Evolutionary conservation across 257 asterid genomes (phyloP), one percentile per base, ranked within the genome.

Genomic region (Paulownia fortunei): DNA sequence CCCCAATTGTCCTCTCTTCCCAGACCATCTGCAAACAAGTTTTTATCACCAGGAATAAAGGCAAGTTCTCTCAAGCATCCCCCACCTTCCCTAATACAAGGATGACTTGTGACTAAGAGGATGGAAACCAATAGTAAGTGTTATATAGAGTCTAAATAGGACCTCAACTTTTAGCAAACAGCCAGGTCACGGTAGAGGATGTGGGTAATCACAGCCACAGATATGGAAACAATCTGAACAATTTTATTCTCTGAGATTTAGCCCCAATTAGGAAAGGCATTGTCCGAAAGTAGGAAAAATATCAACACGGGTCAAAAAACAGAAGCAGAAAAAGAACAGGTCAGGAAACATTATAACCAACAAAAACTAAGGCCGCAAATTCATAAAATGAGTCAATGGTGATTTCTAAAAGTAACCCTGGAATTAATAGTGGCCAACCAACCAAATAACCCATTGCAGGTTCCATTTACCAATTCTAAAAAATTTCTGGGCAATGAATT

Each of bases 241-340:
- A 63, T n/a, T 63, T 36, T 19, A 1, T n/a, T 47, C 54, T 2
- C 54, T 13, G 54, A 5, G 54, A 24, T 65, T 27, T 19, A 39
- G 4, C 72, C 72, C 19, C 54, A 19, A 64, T 19, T 62, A 41
- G 69, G 16, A 63, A n/a, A n/a, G n/a, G n/a, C n/a, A n/a, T n/a
- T n/a, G n/a, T n/a, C n/a, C n/a, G n/a, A n/a, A 42, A 32, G 69
- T 63, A 32, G 30, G 8, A n/a, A n/a, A 34, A 63, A 16, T 63
- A 63, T 63, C 30, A 18, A 63, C 26, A 65, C 18, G n/a, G 32
- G 18, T 10, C 15, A 13, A 64, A 18, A 41, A 41, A 41, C 13
- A 41, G 11, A 41, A 37, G 44, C 47, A 41, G 47, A 41, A 2
- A 41, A 6, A 41, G 47, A 41, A 41, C 47, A 41, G 11, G 47